phyloP scores from a whole-genome alignment of 2,329 filamentous ascomycete species.

The Thelonectria rubi region DNA sequence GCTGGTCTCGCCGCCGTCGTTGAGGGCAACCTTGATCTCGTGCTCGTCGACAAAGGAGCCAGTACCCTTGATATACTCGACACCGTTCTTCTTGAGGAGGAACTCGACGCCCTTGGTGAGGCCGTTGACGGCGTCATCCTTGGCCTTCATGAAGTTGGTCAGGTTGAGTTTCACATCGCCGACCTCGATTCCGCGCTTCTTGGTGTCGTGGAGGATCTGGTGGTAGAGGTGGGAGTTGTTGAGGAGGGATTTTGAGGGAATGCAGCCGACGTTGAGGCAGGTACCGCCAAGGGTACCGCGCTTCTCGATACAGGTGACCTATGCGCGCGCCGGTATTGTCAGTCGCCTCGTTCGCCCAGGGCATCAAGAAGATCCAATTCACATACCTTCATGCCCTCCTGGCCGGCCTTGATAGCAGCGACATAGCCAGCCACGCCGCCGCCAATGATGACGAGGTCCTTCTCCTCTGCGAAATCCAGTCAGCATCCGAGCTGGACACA shows the following conservation, averaged over 20 bases:
- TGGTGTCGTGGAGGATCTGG: constrained; percentile 95
- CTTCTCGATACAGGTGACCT: constrained; percentile 99
- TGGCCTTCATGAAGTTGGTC: constrained; percentile 96
- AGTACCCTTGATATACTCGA: constrained; percentile 96
- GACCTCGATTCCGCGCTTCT: constrained; percentile 96
- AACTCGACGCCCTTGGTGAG: constrained; percentile 98
- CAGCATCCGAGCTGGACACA: constrained; percentile 27
- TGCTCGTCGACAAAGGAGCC: constrained; percentile 88
- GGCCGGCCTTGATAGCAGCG: constrained; percentile 97
- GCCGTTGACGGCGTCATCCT: constrained; percentile 87
- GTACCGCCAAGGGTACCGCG: constrained; percentile 93
- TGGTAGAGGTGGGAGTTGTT: constrained; percentile 99
- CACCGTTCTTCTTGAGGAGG: constrained; percentile 98
- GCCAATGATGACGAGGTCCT: constrained; percentile 97
- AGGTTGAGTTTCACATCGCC: constrained; percentile 97
- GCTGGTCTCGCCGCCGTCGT: constrained; percentile 89
- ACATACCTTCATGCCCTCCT: constrained; percentile 90
- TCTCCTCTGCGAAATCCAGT: constrained; percentile 72
- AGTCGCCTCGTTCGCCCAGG: constrained; percentile 31
- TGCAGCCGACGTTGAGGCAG: constrained; percentile 98
- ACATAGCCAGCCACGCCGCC: constrained; percentile 99
- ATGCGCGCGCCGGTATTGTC: constrained; percentile 22
- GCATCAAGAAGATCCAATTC: constrained; percentile 8
- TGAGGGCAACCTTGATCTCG: constrained; percentile 88
- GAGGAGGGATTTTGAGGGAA: constrained; percentile 98